Evolutionary conservation across 371 early-diverging fungal species (phyloP).

Genomic region (Blastocladiella emersonii): DNA sequence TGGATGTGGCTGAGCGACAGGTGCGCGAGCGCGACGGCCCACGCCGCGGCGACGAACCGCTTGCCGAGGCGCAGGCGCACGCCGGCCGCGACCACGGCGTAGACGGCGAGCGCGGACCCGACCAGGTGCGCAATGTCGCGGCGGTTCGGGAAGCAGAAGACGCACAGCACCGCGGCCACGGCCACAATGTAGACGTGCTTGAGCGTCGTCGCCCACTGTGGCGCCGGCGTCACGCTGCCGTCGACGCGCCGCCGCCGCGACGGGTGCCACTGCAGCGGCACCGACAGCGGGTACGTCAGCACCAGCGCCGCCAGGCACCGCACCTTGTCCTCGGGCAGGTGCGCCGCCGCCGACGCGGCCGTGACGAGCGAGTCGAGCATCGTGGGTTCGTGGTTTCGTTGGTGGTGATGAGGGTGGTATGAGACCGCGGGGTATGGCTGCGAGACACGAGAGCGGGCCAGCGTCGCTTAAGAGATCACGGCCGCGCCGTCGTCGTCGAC

Average conservation of each 20-base stretch:
- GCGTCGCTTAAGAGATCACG: no score
- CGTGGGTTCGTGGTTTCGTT: neutral
- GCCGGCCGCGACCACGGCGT: slow-evolving; percentile 30
- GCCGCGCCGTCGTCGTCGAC: no score
- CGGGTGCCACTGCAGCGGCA: slow-evolving; percentile 18
- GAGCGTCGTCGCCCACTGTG: slow-evolving; percentile 22
- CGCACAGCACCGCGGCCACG: slow-evolving; percentile 40
- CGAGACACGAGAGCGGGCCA: no score
- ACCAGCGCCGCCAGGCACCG: slow-evolving; percentile 21
- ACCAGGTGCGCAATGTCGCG: slow-evolving; percentile 51
- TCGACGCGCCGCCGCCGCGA: slow-evolving; percentile 29
- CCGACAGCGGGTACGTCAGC: slow-evolving; percentile 25
- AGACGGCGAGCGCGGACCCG: slow-evolving; percentile 37
- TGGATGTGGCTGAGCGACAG: slow-evolving; percentile 50
- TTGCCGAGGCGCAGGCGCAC: slow-evolving; percentile 14
- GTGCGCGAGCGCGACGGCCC: slow-evolving; percentile 54
- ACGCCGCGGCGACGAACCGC: slow-evolving; percentile 40
- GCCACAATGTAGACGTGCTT: slow-evolving; percentile 60
- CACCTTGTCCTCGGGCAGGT: slow-evolving; percentile 24
- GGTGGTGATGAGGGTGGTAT: no score
- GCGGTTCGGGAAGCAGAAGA: slow-evolving; percentile 37
- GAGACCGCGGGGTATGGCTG: no score
- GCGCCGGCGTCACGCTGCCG: slow-evolving; percentile 36
- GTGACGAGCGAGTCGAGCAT: slow-evolving; percentile 20
- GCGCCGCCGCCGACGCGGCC: slow-evolving; percentile 14